Conservation (phyloP, 2,329 filamentous ascomycete genomes). For the Colletotrichum spinosum region DNA sequence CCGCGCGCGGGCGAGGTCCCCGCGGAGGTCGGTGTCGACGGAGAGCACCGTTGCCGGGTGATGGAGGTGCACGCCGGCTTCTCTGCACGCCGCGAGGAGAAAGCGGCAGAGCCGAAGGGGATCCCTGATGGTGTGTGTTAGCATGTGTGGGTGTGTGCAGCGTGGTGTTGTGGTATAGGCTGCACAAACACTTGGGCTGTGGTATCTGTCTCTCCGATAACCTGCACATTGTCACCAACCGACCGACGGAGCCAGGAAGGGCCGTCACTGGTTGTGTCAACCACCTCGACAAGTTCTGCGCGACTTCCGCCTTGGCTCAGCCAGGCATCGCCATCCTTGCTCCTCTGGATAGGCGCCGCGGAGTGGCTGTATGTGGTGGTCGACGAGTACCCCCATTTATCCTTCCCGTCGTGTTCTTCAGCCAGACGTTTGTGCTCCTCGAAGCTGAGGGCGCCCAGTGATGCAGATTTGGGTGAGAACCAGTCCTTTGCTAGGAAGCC, state of each 20-base stretch:
- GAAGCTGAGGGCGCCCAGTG: constrained; percentile 76
- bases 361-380: constrained; percentile 70
- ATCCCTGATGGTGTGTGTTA: constrained; percentile 59
- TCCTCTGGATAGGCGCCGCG: constrained; percentile 48
- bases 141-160: constrained; percentile 2
- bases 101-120: constrained; percentile 75
- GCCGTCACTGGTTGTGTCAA: constrained; percentile 46
- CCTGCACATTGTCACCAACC: constrained; percentile 67
- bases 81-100: constrained; percentile 68
- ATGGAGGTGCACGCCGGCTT: constrained; percentile 73
- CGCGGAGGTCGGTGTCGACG: constrained; percentile 61
- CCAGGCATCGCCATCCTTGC: constrained; percentile 71
- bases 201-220: constrained; percentile 70
- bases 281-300: constrained; percentile 59
- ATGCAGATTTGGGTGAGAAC: constrained; percentile 69
- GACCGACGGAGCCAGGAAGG: constrained; percentile 70
- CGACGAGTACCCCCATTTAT: constrained; percentile 61
- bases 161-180: neutral
- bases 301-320: constrained; percentile 72
- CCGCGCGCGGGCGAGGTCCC: constrained; percentile 63
- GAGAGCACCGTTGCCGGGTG: constrained; percentile 70
- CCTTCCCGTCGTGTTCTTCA: constrained; percentile 64
- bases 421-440: constrained; percentile 75
- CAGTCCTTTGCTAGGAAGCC: constrained; percentile 82
- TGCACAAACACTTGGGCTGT: constrained; percentile 73